phyloP scores from a whole-genome alignment of 495 filamentous ascomycete genomes.

The Tuber borchii region DNA sequence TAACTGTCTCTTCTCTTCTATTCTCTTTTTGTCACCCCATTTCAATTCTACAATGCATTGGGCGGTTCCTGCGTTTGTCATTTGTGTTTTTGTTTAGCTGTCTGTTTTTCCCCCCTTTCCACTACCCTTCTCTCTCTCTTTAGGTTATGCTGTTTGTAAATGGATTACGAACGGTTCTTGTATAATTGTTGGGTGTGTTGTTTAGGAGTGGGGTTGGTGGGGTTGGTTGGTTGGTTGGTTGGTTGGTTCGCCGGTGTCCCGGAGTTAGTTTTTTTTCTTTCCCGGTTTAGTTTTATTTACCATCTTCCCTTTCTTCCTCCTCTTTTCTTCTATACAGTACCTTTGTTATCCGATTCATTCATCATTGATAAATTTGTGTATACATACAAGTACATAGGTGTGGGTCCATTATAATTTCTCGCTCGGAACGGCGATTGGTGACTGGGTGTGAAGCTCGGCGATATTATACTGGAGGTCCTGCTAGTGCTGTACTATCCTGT shows the following conservation, averaged over 20 bases:
- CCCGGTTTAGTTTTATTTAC: slow-evolving; percentile 5
- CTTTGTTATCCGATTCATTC: slow-evolving; percentile 2
- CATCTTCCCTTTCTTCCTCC: not conserved
- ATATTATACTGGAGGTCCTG: not conserved
- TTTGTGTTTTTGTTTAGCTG: not conserved
- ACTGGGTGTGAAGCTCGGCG: not conserved
- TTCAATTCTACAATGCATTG: not conserved
- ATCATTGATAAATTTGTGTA: not conserved
- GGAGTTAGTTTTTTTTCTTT: slow-evolving; percentile 6
- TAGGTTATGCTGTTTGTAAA: slow-evolving; percentile 8
- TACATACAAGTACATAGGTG: not conserved
- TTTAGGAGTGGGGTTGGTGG: not conserved
- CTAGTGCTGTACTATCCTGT: not conserved
- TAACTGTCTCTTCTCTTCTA: not conserved
- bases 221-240: not conserved
- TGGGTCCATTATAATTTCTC: not conserved
- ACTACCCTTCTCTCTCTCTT: not conserved
- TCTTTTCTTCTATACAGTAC: not conserved
- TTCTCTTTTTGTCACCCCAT: not conserved
- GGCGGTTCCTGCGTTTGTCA: not conserved
- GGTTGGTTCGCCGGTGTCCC: slow-evolving; percentile 10
- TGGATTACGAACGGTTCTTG: not conserved
- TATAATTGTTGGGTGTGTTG: not conserved
- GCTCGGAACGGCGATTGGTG: not conserved
- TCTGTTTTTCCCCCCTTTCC: not conserved